These are phyloP conservation scores for Leccinum olivaceopallidum DNA, from an alignment of 768 basidiomycete species.

Conservation along the genomic window DNA sequence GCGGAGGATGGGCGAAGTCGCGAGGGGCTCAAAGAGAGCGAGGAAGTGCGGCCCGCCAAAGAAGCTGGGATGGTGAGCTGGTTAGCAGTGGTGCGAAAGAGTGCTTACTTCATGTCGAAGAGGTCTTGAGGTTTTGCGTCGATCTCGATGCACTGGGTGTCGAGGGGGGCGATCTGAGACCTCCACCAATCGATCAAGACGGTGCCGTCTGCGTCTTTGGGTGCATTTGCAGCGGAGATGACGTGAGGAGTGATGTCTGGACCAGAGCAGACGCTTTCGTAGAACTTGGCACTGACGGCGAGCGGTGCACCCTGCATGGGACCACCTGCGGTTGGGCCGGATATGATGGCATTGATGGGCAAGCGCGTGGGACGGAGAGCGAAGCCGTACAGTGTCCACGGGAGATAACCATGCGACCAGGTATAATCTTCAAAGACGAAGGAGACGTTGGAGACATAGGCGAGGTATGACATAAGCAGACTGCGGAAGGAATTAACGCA, in stretches of 20 bases:
- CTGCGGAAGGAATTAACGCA: conserved; percentile 26
- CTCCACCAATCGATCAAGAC: conserved; percentile 54
- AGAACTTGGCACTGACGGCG: conserved; percentile 52
- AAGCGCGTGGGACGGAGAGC: conserved; percentile 50
- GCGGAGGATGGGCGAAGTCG: conserved; percentile 47
- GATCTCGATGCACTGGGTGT: conserved; percentile 45
- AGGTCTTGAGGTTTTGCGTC: conserved; percentile 40
- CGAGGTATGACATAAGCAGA: conserved; percentile 52
- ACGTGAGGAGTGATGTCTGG: conserved; percentile 32
- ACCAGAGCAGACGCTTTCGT: conserved; percentile 45
- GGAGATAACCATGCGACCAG: conserved; percentile 56
- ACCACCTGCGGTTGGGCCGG: conserved; percentile 56
- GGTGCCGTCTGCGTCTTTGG: conserved; percentile 39
- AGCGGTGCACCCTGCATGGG: conserved; percentile 33
- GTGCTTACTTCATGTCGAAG: conserved; percentile 51
- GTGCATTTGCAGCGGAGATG: conserved; percentile 38
- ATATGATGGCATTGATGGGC: conserved; percentile 60
- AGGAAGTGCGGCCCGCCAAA: conserved; percentile 45
- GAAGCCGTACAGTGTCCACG: conserved; percentile 56
- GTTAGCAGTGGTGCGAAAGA: neutral
- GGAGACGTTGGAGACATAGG: conserved; percentile 48
- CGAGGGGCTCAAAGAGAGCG: conserved; percentile 44
- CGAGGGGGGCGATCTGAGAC: conserved; percentile 35
- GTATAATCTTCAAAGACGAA: conserved; percentile 66
- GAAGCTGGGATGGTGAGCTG: conserved; percentile 33